Base-by-base conservation (phyloP, 2,329 filamentous ascomycete genomes). In the Pseudocercospora crystallina region DNA sequence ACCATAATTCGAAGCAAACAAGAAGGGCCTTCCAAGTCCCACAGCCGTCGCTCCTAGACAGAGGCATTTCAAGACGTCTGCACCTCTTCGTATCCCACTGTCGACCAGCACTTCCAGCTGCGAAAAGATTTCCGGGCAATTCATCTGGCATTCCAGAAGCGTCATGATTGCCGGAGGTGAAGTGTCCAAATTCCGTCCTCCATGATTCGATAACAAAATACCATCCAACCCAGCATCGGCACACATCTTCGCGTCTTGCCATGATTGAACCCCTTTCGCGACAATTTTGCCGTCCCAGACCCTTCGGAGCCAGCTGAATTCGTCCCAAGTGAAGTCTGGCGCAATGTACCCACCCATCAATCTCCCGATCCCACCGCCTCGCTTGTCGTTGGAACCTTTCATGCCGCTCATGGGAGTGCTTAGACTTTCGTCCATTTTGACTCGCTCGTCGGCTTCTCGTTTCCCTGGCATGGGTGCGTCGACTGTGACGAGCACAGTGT, bases 21-120 rank as follows among this genome's bases (percentile, higher is more conserved):
- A 57, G 47, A 84, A 80, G 0, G 80, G 80, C 13, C 84, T 71
- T 0, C 84, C 85, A 8, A 88, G 69, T 0, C 83, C 83, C 0
- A 74, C 84, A 0, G 80, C 83, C 46, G 72, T 83, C 0, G 83
- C 84, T 0, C 85, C 85, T 0, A 87, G 69, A 45, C 82, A 84
- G 9, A 87, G 61, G 0, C 82, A 83, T 65, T 87, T 87, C 58
- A 88, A 75, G 2, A 87, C 79, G 61, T 88, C 84, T 0, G 82
- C 81, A 0, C 85, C 85, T 13, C 83, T 71, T n/a, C 77, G 75
- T 29, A 88, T 76, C 0, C 85, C 85, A 0, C 84, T 82, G 55
- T 88, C 84, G 3, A 87, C 71, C 45, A 79, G 81, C 0, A 87
- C 78, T 60, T 86, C 81, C 64, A 86, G 73, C 45, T 69, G 68